Conservation (phyloP, 352 stramenopile species). For the Phytophthora pini region DNA sequence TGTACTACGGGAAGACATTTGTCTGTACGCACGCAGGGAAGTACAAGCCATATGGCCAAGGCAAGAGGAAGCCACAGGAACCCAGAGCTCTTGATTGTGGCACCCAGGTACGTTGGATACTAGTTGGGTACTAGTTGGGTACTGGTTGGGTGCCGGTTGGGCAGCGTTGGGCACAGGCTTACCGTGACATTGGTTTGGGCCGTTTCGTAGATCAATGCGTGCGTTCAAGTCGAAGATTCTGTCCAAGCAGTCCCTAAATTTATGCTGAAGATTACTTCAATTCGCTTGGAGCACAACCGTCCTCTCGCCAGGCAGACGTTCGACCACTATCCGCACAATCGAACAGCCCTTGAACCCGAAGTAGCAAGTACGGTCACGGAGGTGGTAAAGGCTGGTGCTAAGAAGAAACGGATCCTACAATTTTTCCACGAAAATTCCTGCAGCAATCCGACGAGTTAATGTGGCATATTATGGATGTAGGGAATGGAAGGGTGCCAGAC, state of each 20-base stretch:
- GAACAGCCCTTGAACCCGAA: neutral
- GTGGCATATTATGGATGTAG: too few species aligned
- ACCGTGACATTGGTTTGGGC: neutral
- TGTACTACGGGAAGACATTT: conserved; percentile 15
- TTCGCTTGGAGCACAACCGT: conserved; percentile 9
- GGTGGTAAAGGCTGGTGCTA: conserved; percentile 4
- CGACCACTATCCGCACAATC: conserved; percentile 6
- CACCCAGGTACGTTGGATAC: conserved; percentile 1
- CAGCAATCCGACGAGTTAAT: neutral
- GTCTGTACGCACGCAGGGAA: conserved; percentile 18
- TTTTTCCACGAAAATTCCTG: conserved; percentile 2
- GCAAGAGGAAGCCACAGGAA: conserved; percentile 11
- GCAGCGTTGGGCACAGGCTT: neutral
- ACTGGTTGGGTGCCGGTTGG: neutral
- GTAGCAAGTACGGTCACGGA: neutral
- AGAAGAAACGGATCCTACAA: conserved; percentile 13
- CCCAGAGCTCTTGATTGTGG: conserved; percentile 8
- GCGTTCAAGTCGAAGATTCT: neutral
- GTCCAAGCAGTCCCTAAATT: neutral
- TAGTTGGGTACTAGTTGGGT: conserved; percentile 4
- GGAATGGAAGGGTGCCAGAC: too few species aligned
- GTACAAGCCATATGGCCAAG: conserved; percentile 12
- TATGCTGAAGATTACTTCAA: neutral
- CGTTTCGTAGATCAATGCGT: conserved; percentile 11
- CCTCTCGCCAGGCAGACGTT: neutral